Conservation (phyloP, 306 rosid genomes). For the Cotoneaster glaucophyllus region DNA sequence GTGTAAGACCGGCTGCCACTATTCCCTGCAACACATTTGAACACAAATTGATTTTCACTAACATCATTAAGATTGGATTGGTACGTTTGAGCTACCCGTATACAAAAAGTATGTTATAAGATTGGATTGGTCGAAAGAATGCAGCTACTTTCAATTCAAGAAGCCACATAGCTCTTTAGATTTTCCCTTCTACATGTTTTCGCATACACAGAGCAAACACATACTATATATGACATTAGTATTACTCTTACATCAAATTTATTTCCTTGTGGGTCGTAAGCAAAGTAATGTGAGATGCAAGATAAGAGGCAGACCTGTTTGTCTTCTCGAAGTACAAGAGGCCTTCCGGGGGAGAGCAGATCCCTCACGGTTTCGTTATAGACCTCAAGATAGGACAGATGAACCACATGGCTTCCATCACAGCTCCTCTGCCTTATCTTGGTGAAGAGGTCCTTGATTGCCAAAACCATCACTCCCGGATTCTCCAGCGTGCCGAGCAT, state of each 20-base stretch:
- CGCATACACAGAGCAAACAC: not conserved
- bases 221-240: not conserved
- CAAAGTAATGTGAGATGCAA: not conserved
- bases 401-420: slow-evolving; percentile 85
- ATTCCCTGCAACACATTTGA: slow-evolving; percentile 55
- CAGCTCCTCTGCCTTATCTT: slow-evolving; percentile 83
- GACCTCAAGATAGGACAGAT: slow-evolving; percentile 90
- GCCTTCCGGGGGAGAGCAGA: slow-evolving; percentile 92
- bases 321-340: slow-evolving; percentile 91
- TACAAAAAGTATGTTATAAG: not conserved
- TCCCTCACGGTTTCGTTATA: slow-evolving; percentile 91
- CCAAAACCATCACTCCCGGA: slow-evolving; percentile 99
- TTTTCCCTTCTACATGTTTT: not conserved
- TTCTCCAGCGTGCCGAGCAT: slow-evolving; percentile 89
- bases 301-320: slow-evolving; percentile 54
- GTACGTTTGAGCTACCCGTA: not conserved
- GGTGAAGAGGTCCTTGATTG: slow-evolving; percentile 81
- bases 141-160: not conserved
- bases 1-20: slow-evolving; percentile 90
- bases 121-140: not conserved
- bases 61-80: not conserved
- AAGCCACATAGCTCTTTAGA: not conserved
- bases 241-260: not conserved
- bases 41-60: slow-evolving; percentile 5
- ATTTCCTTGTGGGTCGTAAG: not conserved